Conservation (phyloP, 768 basidiomycete genomes). For the Tulasnella sp. region DNA sequence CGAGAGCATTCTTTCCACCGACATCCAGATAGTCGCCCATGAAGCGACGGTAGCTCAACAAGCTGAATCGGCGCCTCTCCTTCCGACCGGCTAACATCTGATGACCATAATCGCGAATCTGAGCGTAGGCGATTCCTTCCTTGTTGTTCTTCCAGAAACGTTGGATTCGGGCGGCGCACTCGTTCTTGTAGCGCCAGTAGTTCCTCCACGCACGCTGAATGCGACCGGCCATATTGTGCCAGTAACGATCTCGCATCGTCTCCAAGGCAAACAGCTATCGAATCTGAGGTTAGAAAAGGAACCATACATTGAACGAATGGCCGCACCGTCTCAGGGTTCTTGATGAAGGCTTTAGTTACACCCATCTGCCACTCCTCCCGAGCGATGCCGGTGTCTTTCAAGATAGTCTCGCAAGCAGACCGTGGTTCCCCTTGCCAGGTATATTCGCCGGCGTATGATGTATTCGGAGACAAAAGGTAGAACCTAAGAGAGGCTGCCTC, state of each 20-base stretch:
- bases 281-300: constrained; percentile 30
- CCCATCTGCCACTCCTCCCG: constrained; percentile 99
- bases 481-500: constrained; percentile 51
- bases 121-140: constrained; percentile 84
- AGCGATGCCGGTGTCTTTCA: constrained; percentile 93
- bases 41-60: constrained; percentile 92
- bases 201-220: constrained; percentile 97
- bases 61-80: constrained; percentile 89
- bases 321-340: constrained; percentile 90
- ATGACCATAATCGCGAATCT: constrained; percentile 93
- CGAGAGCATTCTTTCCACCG: constrained; percentile 73
- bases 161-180: constrained; percentile 93
- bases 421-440: constrained; percentile 91
- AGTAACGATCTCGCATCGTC: constrained; percentile 98
- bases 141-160: constrained; percentile 99
- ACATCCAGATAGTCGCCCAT: constrained; percentile 95
- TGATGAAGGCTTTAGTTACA: constrained; percentile 97
- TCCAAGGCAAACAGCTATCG: constrained; percentile 91
- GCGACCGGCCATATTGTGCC: constrained; percentile 99
- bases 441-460: constrained; percentile 98
- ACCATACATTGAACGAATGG: neutral
- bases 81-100: constrained; percentile 88
- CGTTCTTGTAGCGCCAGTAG: constrained; percentile 93
- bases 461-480: constrained; percentile 90
- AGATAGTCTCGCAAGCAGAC: constrained; percentile 89